These are phyloP conservation scores for Pisolithus thermaeus DNA, from an alignment of 1,284 basidiomycete species.

Conservation along the genomic window DNA sequence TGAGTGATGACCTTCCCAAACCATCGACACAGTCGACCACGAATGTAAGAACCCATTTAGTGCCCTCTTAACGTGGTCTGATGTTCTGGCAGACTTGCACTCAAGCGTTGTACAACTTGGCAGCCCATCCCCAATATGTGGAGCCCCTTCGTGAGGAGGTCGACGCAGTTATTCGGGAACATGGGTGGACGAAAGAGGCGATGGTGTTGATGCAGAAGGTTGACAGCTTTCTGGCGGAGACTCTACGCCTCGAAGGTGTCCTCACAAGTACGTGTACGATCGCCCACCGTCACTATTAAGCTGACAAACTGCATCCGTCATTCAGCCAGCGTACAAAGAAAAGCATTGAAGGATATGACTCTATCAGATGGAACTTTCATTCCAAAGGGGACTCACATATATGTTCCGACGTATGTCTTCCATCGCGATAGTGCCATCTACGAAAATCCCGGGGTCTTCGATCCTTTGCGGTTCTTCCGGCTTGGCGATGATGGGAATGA, in stretches of 20 bases:
- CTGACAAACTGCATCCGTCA: neutral
- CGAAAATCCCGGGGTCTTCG: conserved; percentile 22
- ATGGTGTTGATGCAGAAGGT: conserved; percentile 38
- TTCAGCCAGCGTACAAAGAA: conserved; percentile 31
- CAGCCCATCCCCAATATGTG: conserved; percentile 33
- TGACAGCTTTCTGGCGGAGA: conserved; percentile 45
- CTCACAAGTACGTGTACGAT: conserved; percentile 18
- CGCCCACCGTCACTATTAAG: neutral
- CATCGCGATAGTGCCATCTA: conserved; percentile 27
- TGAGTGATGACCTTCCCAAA: neutral
- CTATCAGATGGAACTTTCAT: conserved; percentile 38
- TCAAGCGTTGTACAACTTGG: conserved; percentile 33
- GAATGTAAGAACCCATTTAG: conserved; percentile 7
- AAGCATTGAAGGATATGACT: conserved; percentile 32
- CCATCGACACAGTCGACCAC: conserved; percentile 9
- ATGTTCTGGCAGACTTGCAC: conserved; percentile 23
- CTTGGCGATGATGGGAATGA: conserved; percentile 12
- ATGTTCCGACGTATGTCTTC: conserved; percentile 16
- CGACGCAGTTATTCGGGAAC: conserved; percentile 28
- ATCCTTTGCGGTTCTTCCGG: conserved; percentile 29
- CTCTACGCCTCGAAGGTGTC: conserved; percentile 29
- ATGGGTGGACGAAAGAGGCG: conserved; percentile 41
- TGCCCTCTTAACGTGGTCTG: neutral
- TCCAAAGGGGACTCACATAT: conserved; percentile 31
- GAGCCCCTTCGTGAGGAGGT: conserved; percentile 39